Evolutionary conservation across 371 early-diverging fungal genomes (phyloP).

Genomic region (Paraphysoderma sedebokerense): DNA sequence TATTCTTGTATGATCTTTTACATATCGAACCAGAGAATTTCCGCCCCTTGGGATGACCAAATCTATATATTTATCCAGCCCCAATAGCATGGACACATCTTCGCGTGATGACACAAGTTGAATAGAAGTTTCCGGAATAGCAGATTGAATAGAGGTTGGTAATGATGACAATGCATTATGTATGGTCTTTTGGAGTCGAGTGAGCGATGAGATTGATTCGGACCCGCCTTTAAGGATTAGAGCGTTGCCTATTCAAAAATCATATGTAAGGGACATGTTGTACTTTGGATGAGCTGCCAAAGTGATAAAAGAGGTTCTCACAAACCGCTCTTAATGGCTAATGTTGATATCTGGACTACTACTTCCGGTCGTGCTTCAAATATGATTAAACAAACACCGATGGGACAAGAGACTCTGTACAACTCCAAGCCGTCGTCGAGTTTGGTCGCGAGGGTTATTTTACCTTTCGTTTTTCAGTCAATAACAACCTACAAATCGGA

Average conservation of each 20-base stretch:
- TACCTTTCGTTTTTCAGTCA: no score
- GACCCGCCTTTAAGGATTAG: constrained; percentile 91
- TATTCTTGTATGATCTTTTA: constrained; percentile 82
- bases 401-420: constrained; percentile 77
- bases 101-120: constrained; percentile 79
- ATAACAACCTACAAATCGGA: background rate
- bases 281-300: no score
- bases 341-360: constrained; percentile 85
- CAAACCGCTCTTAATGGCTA: constrained; percentile 77
- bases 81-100: constrained; percentile 64
- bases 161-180: constrained; percentile 41
- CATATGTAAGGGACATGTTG: background rate
- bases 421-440: constrained; percentile 69
- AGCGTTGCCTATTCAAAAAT: constrained; percentile 45
- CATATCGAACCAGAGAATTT: constrained; percentile 68
- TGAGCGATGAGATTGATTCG: constrained; percentile 27
- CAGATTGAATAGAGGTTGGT: constrained; percentile 40
- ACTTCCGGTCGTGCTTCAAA: constrained; percentile 98
- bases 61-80: constrained; percentile 81
- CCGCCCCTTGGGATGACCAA: constrained; percentile 89
- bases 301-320: background rate
- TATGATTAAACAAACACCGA: constrained; percentile 87
- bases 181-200: constrained; percentile 25
- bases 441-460: constrained; percentile 55
- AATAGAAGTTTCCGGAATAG: constrained; percentile 51